Base-by-base conservation (phyloP, 2,329 filamentous ascomycete species). In the Myriosclerotinia curreyana region DNA sequence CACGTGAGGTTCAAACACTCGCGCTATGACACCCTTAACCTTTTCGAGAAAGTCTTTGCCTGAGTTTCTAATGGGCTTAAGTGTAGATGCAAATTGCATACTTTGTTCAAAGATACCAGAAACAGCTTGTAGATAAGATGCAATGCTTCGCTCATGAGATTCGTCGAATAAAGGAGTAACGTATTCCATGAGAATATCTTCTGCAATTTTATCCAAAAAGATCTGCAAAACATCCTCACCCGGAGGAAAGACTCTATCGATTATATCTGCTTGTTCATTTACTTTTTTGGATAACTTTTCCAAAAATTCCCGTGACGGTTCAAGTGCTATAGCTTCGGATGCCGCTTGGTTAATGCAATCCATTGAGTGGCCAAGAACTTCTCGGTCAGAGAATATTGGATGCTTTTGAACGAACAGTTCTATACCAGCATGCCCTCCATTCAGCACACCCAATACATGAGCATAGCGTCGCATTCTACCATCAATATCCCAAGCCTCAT, bases 361-460 rank as follows among this genome's bases (percentile, higher is more conserved):
- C 72, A 90, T 83, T 11, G 92, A 84, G 69, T 88, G 90, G 8
- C 88, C 88, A 56, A 91, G 79, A 53, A 89, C 80, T 53, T 89
- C 85, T 65, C 84, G 86, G 65, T 92, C 87, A 64, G 86, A 82
- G 75, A 98, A 90, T 61, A 98, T 79, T 0, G 91, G 89, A 73
- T 97, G 92, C 71, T 95, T 94, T 64, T 94, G 89, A 62, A 96
- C 86, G 74, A 96, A 98, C 1, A 92, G 81, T 61, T 98, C 92
- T 55, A 96, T 81, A 12, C 86, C 91, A 17, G 89, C 87, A 49
- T 83, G 82, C 20, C 92, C 92, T 34, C 91, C 92, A 74, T 96
- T 96, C 52, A 99, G 80, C 2, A 84, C 83, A 65, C 90, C 86
- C 64, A 99, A 79, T 20, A 99, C 92, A 70, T 92, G 86, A 2